Base-by-base conservation (phyloP, 2,329 filamentous ascomycete genomes). In the Colletotrichum sp. region DNA sequence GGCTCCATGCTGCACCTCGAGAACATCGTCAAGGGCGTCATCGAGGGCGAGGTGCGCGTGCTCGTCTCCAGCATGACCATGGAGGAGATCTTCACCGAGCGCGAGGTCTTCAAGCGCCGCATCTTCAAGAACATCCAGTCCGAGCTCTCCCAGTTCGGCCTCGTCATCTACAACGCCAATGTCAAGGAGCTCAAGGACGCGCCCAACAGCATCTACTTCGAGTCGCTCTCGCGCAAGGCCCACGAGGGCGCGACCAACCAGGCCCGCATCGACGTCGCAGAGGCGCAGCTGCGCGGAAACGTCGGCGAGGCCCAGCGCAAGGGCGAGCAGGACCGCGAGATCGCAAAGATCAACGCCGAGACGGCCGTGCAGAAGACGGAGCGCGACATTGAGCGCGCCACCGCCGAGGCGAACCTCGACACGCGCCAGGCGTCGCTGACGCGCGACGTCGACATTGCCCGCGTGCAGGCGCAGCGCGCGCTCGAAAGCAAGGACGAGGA, bases 61-160 rank as follows among this genome's bases (percentile, higher is more conserved):
- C 92, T 98, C 69, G 94, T 98, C 57, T 95, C 93, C 1, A 93
- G 92, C 79, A 96, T 98, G 94, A 96, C 95, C n/a, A 96, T 97
- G 94, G 95, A 96, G 82, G 95, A 97, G 84, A 94, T 98, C 75
- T 96, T 96, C 84, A 93, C 92, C 76, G 93, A 95, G 84, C 89
- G 94, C 39, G 93, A 95, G 79, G 88, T 94, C 59, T 96, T 96
- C 88, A 95, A 96, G 87, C 90, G 90, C 79, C 92, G 94, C 79
- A 93, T 95, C 80, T 94, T 93, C 84, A 88, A 89, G 78, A 94
- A 95, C 82, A 95, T 96, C 73, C 94, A 96, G 82, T 90, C 90
- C 75, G 95, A 98, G 83, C 89, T 98, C 3, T 90, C 93, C 78
- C 93, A 96, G 80, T 96, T 98, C 80, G 95, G 95, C 74, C 88